Evolutionary conservation across 2,329 filamentous ascomycete species (phyloP).

Genomic region (Penicillium sclerotiorum): DNA sequence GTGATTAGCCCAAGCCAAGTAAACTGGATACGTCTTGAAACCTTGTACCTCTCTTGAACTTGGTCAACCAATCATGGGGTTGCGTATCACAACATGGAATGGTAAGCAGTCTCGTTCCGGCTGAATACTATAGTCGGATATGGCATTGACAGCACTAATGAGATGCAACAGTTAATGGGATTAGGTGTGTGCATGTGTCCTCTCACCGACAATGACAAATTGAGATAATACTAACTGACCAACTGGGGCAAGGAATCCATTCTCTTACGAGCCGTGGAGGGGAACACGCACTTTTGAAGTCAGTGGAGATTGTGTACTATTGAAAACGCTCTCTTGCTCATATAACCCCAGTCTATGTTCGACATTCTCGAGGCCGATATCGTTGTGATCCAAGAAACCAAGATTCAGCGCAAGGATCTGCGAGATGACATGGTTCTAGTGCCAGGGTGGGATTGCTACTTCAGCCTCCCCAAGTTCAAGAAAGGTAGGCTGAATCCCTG

Average conservation of each 20-base stretch:
- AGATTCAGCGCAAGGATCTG: slow-evolving; percentile 91
- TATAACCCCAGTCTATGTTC: slow-evolving; percentile 74
- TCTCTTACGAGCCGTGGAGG: slow-evolving; percentile 82
- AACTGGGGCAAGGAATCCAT: slow-evolving; percentile 78
- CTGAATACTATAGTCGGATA: not conserved
- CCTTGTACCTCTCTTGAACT: too few relatives aligned
- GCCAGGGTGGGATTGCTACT: slow-evolving; percentile 93
- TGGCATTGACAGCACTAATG: slow-evolving; percentile 31
- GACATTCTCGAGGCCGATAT: slow-evolving; percentile 90
- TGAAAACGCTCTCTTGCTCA: not conserved
- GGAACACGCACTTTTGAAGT: slow-evolving; percentile 71
- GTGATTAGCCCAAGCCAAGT: not conserved
- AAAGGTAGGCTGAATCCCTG: slow-evolving; percentile 65
- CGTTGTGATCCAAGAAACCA: slow-evolving; percentile 91
- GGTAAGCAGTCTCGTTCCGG: slow-evolving; percentile 54
- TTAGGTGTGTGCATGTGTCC: slow-evolving; percentile 55
- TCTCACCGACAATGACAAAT: too few relatives aligned
- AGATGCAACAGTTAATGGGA: slow-evolving; percentile 68
- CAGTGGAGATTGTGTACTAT: slow-evolving; percentile 9
- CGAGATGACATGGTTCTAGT: slow-evolving; percentile 94
- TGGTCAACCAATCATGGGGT: slow-evolving; percentile 63
- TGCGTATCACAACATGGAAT: slow-evolving; percentile 87
- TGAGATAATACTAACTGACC: too few relatives aligned
- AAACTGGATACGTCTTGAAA: too few relatives aligned
- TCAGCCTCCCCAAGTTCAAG: slow-evolving; percentile 89